Evolutionary conservation across 1,139 yeast genomes (phyloP), one percentile per base, ranked within the genome.

Genomic region (Blastobotrys indianensis): DNA sequence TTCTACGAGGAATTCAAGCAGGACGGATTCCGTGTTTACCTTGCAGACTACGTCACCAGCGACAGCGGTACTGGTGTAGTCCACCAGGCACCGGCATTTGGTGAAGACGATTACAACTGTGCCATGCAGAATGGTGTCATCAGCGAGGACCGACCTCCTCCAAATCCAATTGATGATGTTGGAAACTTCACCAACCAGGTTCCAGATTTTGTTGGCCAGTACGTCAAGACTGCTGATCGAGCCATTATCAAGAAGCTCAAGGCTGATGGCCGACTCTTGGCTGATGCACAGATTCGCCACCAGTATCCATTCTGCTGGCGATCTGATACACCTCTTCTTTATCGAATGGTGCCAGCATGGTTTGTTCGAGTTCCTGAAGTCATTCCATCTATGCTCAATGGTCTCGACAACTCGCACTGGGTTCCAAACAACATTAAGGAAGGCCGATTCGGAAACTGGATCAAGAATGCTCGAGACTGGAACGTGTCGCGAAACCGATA

Each of bases 261-360:
- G 52, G 87, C 80, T 49, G 68, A 74, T 38, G 97, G 95, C 44
- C 78, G 84, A 58, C 58, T 94, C 39, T 73, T 92, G 57, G 78
- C 82, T 42, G 83, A 80, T 51, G 74, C 87, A 40, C 97, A 92
- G 73, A 74, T 92, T 54, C 81, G 82, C 73, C 99, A 92, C 76
- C 84, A 95, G 67, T 92, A 92, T 68, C 98, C 99, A 60, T 92
- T 92, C 82, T 92, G 99, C 73, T 92, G 99, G 99, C 84, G 99
- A 77, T 90, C 97, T 2, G 98, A 92, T 65, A 94, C 99, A 35
- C 99, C 99, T 44, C 79, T 92, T 66, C 70, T 92, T 58, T 94
- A 92, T 74, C 82, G 95, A 73, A 82, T 96, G 40, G 97, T 92
- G 54, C 98, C 99, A 42, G 94, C 97, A 30, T 92, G 99, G 99